Conservation (phyloP, 78 protist species). For the Protostelium mycophagum region DNA sequence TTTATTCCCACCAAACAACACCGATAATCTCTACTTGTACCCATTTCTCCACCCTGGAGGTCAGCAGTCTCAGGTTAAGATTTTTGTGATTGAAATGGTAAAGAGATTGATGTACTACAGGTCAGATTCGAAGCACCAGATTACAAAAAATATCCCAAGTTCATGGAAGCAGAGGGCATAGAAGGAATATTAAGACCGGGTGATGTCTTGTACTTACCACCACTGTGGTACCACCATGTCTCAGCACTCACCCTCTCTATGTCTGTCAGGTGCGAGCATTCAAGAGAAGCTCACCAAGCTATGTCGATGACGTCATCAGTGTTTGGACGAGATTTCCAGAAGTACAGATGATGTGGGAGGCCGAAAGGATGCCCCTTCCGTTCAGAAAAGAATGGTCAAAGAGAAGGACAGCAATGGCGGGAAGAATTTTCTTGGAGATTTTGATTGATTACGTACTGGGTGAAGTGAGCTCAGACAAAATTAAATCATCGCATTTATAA, state of each 20-base stretch:
- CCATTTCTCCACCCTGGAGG: neutral
- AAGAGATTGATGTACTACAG: neutral
- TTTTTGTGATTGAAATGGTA: neutral
- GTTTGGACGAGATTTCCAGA: neutral
- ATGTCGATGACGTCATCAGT: too few relatives aligned
- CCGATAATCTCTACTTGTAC: neutral
- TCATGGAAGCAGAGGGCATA: neutral
- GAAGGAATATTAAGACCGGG: neutral
- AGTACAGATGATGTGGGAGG: neutral
- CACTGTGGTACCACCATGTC: slow-evolving; percentile 5
- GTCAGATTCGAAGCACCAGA: neutral
- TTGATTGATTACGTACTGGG: neutral
- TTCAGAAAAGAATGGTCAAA: neutral
- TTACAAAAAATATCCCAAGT: neutral
- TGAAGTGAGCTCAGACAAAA: neutral
- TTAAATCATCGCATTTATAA: too few relatives aligned
- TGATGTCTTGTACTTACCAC: neutral
- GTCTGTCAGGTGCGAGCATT: too few relatives aligned
- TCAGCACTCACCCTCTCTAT: neutral
- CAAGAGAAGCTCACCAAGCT: too few relatives aligned
- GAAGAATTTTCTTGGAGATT: neutral
- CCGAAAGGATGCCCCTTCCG: neutral
- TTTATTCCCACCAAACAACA: neutral
- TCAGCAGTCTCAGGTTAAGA: neutral
- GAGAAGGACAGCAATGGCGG: neutral